Conservation (phyloP, 345 rosid genomes). For the Eucalyptus melliodora region DNA sequence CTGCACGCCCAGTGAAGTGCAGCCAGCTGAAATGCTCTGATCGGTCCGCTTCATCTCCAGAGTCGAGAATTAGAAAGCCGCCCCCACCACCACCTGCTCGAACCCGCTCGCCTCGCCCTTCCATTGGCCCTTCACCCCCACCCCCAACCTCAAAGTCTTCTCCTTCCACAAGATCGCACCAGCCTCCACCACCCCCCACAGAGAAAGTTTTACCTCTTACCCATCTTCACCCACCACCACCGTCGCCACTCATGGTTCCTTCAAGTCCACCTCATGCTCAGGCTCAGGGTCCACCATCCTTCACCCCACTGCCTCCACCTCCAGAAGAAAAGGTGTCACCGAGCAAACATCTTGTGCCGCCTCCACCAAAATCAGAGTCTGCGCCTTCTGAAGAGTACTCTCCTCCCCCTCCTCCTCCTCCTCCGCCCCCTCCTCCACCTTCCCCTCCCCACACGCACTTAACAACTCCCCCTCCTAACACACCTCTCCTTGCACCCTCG, state of each 20-base stretch:
- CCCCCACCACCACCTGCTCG: not conserved
- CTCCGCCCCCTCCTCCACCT: not conserved
- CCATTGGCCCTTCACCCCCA: conserved; percentile 1
- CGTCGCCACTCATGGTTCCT: not conserved
- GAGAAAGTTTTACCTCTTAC: not conserved
- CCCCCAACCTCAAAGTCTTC: not conserved
- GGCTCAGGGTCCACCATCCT: not conserved
- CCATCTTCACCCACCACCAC: conserved; percentile 4
- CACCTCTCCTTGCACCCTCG: not conserved
- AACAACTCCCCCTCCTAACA: not conserved
- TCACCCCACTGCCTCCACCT: not conserved
- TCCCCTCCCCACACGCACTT: not conserved
- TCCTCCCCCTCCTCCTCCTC: not conserved
- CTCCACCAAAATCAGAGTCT: not conserved
- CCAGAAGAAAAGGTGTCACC: conserved; percentile 1
- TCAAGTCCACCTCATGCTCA: not conserved
- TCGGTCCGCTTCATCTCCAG: conserved; percentile 5
- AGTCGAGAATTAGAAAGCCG: not conserved
- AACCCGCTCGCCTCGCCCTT: not conserved
- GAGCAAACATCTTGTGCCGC: not conserved
- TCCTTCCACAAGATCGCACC: not conserved
- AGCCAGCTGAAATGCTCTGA: conserved; percentile 28
- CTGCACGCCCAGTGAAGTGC: conserved; percentile 41
- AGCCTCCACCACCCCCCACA: not conserved
- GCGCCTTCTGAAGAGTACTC: not conserved